phyloP scores from a whole-genome alignment of 495 filamentous ascomycete genomes.

The Neurospora sp. region DNA sequence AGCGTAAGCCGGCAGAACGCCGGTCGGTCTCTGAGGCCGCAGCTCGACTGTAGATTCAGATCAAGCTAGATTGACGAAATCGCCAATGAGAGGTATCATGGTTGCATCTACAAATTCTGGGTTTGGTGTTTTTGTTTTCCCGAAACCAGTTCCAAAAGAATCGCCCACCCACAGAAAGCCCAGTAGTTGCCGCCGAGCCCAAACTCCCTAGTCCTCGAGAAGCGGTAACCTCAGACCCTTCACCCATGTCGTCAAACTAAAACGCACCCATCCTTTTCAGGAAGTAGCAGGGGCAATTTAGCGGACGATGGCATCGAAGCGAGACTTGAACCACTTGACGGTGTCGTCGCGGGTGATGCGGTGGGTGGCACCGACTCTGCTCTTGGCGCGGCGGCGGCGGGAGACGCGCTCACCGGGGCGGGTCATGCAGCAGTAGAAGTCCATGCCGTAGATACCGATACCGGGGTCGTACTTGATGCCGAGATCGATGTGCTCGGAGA shows the following conservation, averaged over 20 bases:
- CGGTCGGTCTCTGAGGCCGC: constrained; percentile 57
- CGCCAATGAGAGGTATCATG: constrained; percentile 17
- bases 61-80: constrained; percentile 29
- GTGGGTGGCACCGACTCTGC: constrained; percentile 77
- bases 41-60: constrained; percentile 41
- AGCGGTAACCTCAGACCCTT: constrained; percentile 13
- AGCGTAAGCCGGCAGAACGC: constrained; percentile 47
- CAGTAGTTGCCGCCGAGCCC: constrained; percentile 4
- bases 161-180: constrained; percentile 13
- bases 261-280: constrained; percentile 15
- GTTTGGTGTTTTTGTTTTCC: not conserved
- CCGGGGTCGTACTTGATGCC: constrained; percentile 99
- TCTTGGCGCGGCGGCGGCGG: constrained; percentile 83
- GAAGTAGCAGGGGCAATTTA: constrained; percentile 38
- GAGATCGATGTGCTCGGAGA: constrained; percentile 99
- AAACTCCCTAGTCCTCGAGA: constrained; percentile 10
- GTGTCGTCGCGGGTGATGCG: constrained; percentile 88
- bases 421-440: constrained; percentile 99
- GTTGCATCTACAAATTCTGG: constrained; percentile 14
- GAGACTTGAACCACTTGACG: constrained; percentile 99
- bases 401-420: constrained; percentile 96
- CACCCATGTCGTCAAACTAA: constrained; percentile 21
- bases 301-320: constrained; percentile 96
- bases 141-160: constrained; percentile 3
- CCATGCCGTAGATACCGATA: constrained; percentile 99